Evolutionary conservation across 768 basidiomycete species (phyloP).

Genomic region (Pleurotus cornucopiae): DNA sequence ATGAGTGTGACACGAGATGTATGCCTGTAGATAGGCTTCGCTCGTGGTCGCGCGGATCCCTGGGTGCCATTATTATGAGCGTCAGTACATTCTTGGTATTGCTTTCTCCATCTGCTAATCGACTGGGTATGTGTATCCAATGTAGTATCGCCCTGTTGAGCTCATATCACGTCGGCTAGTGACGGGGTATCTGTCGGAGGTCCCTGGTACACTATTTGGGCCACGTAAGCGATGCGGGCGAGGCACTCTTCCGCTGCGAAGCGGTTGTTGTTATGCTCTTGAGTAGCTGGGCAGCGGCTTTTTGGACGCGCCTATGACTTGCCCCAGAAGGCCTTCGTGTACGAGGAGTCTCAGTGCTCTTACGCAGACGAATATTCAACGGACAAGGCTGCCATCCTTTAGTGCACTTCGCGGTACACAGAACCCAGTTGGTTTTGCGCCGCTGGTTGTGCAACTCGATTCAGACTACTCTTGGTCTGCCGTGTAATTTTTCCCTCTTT

Average conservation of each 20-base stretch:
- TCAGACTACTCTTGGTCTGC: constrained; percentile 71
- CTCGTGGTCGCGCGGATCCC: no score
- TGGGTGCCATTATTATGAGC: no score
- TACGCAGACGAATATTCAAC: neutral
- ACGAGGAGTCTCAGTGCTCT: neutral
- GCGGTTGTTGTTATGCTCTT: neutral
- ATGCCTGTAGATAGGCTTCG: no score
- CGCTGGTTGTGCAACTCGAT: constrained; percentile 47
- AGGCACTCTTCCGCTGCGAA: neutral
- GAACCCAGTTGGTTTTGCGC: constrained; percentile 6
- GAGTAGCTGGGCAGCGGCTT: neutral
- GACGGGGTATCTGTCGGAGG: neutral
- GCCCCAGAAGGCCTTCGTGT: neutral
- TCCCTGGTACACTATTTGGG: neutral
- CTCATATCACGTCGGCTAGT: neutral
- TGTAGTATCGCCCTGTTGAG: neutral
- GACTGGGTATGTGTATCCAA: no score
- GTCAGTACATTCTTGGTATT: no score
- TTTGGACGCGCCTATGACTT: no score
- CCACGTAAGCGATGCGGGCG: neutral
- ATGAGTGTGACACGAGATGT: no score
- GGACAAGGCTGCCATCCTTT: constrained; percentile 35
- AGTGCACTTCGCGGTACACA: constrained; percentile 68
- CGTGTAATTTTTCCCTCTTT: constrained; percentile 28
- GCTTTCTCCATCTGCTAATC: no score